These are phyloP conservation scores for Ophiostoma ulmi DNA, from an alignment of 2,329 filamentous ascomycete species.

Conservation along the genomic window DNA sequence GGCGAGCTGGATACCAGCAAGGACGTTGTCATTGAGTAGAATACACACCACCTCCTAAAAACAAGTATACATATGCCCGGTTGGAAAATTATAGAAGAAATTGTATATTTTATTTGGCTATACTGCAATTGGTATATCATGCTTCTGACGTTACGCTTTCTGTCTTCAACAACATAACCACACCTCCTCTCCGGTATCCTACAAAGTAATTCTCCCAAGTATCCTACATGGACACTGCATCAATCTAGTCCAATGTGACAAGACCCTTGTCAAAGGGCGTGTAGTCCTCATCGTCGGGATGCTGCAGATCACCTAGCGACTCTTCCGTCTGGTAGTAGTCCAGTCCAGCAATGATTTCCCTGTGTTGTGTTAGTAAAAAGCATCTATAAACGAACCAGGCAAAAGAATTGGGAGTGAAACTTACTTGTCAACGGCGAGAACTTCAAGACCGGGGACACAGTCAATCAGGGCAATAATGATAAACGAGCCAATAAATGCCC, in stretches of 20 bases:
- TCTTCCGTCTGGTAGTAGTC: constrained; percentile 15
- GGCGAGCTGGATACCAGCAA: constrained; percentile 14
- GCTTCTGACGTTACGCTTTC: background rate
- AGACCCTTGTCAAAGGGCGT: constrained; percentile 11
- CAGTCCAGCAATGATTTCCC: background rate
- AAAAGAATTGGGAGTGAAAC: background rate
- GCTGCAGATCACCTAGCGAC: background rate
- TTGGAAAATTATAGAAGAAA: background rate
- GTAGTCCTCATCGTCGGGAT: constrained; percentile 8
- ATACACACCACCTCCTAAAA: background rate
- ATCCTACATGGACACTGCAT: background rate
- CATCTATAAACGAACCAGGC: background rate
- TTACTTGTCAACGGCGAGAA: constrained; percentile 21
- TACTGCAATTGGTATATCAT: background rate
- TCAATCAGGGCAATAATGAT: constrained; percentile 18
- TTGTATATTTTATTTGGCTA: background rate
- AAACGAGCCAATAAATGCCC: constrained; percentile 20
- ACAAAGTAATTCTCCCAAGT: background rate
- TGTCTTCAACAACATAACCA: background rate
- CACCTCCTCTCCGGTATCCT: too few relatives aligned
- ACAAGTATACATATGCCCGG: background rate
- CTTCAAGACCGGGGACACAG: constrained; percentile 24
- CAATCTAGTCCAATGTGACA: background rate
- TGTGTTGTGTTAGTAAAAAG: background rate
- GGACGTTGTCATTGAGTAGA: constrained; percentile 6